Evolutionary conservation across 176 grass and related monocot species (phyloP).

Genomic region (Saccharum spontaneum): DNA sequence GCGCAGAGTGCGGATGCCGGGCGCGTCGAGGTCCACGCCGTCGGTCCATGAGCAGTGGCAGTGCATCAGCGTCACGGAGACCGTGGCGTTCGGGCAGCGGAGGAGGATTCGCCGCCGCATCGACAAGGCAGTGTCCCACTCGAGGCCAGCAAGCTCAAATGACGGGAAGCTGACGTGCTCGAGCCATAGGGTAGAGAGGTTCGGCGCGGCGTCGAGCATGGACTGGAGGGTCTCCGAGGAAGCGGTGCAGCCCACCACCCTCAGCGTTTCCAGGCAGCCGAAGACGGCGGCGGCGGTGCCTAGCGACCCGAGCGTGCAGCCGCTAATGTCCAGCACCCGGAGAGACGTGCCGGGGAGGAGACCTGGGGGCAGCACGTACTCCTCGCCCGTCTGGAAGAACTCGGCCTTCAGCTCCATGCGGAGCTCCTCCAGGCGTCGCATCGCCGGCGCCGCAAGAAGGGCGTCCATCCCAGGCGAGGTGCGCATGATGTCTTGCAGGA

Average conservation of each 20-base stretch:
- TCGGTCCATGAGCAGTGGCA: background rate
- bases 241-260: accelerated
- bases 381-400: background rate
- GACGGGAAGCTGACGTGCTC: background rate
- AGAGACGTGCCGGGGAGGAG: background rate
- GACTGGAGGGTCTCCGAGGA: background rate
- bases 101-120: background rate
- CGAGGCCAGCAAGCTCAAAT: background rate
- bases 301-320: background rate
- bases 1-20: background rate
- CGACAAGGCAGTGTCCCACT: background rate
- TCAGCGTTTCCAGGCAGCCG: background rate
- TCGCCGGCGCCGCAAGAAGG: background rate
- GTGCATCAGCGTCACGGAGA: background rate
- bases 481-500: background rate
- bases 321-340: background rate
- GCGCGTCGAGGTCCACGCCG: background rate
- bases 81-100: background rate
- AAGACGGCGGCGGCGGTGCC: background rate
- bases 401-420: accelerated
- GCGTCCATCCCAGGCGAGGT: background rate
- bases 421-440: background rate
- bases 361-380: background rate
- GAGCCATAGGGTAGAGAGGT: background rate
- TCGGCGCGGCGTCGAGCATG: background rate